These are phyloP conservation scores for Croton setiger DNA, from an alignment of 441 rosid genomes.

Conservation along the genomic window DNA sequence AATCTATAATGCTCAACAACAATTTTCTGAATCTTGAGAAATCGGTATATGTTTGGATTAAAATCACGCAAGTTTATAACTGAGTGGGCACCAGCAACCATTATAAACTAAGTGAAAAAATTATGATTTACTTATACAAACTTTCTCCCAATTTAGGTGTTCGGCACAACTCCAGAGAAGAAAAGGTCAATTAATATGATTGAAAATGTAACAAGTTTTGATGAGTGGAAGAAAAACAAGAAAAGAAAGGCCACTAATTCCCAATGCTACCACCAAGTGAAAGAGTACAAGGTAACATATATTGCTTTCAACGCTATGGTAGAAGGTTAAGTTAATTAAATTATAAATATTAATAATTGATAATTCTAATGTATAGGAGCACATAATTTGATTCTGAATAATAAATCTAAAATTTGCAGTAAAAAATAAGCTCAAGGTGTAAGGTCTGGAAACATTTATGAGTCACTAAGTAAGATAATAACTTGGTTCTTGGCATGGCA, in stretches of 20 bases:
- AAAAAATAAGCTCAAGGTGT: no score
- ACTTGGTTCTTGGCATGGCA: not conserved
- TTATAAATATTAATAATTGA: no score
- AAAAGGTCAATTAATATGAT: conserved; percentile 14
- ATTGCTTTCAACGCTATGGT: not conserved
- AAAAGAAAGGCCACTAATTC: conserved; percentile 25
- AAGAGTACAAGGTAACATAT: conserved; percentile 24
- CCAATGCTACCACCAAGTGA: conserved; percentile 19
- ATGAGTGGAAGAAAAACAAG: conserved; percentile 34
- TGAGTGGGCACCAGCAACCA: not conserved
- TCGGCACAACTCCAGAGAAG: conserved; percentile 19
- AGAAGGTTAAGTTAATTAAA: not conserved
- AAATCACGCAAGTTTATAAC: not conserved
- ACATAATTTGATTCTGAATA: not conserved
- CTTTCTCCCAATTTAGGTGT: conserved; percentile 11
- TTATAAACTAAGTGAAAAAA: not conserved
- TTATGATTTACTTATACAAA: no score
- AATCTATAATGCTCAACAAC: conserved; percentile 13
- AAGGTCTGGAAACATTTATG: not conserved
- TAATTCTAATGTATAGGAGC: no score
- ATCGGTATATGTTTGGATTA: not conserved
- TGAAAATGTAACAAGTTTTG: conserved; percentile 1
- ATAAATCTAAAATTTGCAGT: not conserved
- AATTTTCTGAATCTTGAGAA: conserved; percentile 10
- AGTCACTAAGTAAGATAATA: no score